These are phyloP conservation scores for Talaromyces verruculosus DNA, from an alignment of 2,329 filamentous ascomycete genomes.

Conservation along the genomic window DNA sequence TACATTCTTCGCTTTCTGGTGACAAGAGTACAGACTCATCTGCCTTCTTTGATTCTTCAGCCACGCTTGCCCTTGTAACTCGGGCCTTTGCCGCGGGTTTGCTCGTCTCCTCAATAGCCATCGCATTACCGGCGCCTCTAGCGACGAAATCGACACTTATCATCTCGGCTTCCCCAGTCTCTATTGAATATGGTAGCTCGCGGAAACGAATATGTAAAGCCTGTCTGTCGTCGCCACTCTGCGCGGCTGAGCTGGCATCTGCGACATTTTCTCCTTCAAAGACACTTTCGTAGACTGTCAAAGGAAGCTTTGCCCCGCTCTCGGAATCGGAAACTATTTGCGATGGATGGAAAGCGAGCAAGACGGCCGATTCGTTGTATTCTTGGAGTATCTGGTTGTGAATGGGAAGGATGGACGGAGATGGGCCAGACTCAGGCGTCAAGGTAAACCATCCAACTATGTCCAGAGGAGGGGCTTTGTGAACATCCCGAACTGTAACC, in stretches of 20 bases:
- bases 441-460: constrained; percentile 93
- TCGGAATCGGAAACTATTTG: constrained; percentile 52
- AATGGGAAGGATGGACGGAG: constrained; percentile 66
- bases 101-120: constrained; percentile 50
- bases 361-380: constrained; percentile 81
- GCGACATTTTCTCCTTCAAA: constrained; percentile 67
- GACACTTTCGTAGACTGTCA: constrained; percentile 86
- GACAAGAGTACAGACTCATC: constrained; percentile 44
- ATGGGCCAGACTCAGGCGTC: constrained; percentile 69
- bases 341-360: constrained; percentile 81
- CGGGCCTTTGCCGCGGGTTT: constrained; percentile 29
- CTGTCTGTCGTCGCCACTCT: constrained; percentile 66
- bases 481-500: constrained; percentile 76
- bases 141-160: constrained; percentile 94
- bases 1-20: constrained; percentile 64
- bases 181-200: constrained; percentile 80
- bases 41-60: constrained; percentile 34
- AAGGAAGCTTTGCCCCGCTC: constrained; percentile 75
- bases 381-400: constrained; percentile 72
- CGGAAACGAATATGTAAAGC: constrained; percentile 70
- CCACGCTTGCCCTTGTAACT: constrained; percentile 36
- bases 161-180: constrained; percentile 96
- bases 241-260: constrained; percentile 63
- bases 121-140: constrained; percentile 76
- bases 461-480: constrained; percentile 78